Conservation (phyloP, 208 protist genomes). For the Leptomonas seymouri region DNA sequence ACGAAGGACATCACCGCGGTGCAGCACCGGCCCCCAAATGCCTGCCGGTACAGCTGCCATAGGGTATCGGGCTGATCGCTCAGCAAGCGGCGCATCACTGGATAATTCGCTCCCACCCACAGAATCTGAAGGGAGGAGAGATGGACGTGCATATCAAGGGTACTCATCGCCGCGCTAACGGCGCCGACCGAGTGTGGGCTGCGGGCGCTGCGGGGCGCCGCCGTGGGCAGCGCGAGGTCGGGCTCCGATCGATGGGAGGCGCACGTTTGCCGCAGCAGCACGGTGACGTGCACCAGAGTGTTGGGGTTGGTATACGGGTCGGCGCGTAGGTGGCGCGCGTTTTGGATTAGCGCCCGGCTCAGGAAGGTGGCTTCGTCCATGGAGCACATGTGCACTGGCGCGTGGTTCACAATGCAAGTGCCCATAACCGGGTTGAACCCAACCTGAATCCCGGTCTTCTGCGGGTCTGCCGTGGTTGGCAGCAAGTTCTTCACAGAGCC, state of each 20-base stretch:
- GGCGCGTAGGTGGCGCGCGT: conserved; percentile 30
- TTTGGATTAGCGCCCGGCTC: conserved; percentile 33
- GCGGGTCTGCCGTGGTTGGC: conserved; percentile 14
- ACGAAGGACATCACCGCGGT: conserved; percentile 29
- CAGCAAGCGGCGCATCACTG: conserved; percentile 22
- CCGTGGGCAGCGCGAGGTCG: not conserved
- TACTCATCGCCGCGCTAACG: not conserved
- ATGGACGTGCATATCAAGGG: conserved; percentile 25
- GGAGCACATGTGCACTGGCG: conserved; percentile 25
- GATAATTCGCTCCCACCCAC: conserved; percentile 37
- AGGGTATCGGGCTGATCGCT: conserved; percentile 4
- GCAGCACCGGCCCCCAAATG: conserved; percentile 40
- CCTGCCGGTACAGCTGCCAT: conserved; percentile 36
- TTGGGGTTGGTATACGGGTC: conserved; percentile 33
- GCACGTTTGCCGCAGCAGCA: conserved; percentile 36
- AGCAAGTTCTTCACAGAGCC: conserved; percentile 38
- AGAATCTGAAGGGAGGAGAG: conserved; percentile 47
- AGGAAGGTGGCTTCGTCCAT: conserved; percentile 29
- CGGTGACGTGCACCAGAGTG: conserved; percentile 33
- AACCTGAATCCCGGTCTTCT: conserved; percentile 10
- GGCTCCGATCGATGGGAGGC: not conserved
- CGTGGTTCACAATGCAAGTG: conserved; percentile 35
- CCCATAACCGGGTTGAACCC: conserved; percentile 47
- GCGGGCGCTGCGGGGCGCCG: not conserved
- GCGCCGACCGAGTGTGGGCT: not conserved